These are phyloP conservation scores for Erigeron canadensis DNA, from an alignment of 129 eudicot species.

Conservation along the genomic window DNA sequence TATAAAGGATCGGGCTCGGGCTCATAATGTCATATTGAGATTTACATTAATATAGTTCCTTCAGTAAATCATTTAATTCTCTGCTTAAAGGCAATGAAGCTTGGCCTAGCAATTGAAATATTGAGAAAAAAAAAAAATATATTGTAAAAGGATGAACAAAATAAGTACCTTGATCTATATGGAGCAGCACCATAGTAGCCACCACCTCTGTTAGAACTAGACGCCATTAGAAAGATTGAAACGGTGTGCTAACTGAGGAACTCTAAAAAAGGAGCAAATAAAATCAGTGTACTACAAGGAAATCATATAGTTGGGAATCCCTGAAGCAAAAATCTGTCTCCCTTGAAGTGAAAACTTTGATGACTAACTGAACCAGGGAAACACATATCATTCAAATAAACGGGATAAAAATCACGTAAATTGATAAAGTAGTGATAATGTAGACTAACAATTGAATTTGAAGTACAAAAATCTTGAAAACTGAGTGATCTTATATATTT, in stretches of 20 bases:
- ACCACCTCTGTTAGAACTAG: constrained; percentile 50
- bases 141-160: background rate
- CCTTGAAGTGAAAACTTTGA: background rate
- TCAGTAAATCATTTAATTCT: background rate
- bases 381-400: no score
- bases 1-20: constrained; percentile 10
- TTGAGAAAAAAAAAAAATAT: background rate
- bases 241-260: constrained; percentile 20
- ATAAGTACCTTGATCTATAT: constrained; percentile 68
- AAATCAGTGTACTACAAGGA: background rate
- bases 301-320: background rate
- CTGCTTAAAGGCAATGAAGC: constrained; percentile 3
- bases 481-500: no score
- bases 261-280: constrained; percentile 12
- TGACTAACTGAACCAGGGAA: background rate
- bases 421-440: no score
- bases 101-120: background rate
- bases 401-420: no score
- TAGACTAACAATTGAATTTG: no score
- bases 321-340: background rate
- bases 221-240: constrained; percentile 39
- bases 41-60: background rate
- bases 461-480: no score
- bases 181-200: constrained; percentile 62
- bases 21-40: background rate